Evolutionary conservation across 106 monocot species (phyloP), one percentile per base, ranked within the genome.

Genomic region (Acanthochlamys bracteata): DNA sequence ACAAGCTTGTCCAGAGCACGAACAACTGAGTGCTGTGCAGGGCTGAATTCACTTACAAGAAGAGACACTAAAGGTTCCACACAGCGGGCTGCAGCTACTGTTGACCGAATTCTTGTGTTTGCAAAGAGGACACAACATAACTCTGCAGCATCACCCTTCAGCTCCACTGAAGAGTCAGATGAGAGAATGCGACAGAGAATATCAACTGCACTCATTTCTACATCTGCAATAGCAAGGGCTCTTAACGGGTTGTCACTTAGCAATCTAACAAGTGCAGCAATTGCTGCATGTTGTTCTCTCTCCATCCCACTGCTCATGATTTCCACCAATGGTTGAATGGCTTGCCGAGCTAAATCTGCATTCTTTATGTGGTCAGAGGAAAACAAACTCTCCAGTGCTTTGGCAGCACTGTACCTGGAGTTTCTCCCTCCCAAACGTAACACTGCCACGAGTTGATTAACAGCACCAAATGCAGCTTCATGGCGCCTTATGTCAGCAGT

Each of bases 101-200:
- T 83, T 39, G 96, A 91, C 9, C 92, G 75, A 60, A 92, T 83
- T 69, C 89, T 82, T 25, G 83, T 80, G 75, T 92, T 92, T 69
- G 78, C 81, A 72, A 99, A 99, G 41, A 99, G 85, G 17, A 92
- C 92, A 74, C 69, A 79, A 25, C 98, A 92, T 77, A 99, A 67
- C 69, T 99, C 98, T 60, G 92, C 92, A 51, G 98, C 92, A 84
- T 83, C 83, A 41, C 83, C 98, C 72, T 99, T 99, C 63, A 99
- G 79, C 46, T 99, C 98, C 47, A 80, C 59, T 25, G 98, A 83
- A 78, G 79, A 86, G 41, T 77, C 75, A 11, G 91, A 88, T 24
- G 88, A 88, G 66, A 99, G 83, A 63, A 99, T 99, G 25, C 89
- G 82, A 60, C 85, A 92, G 56, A 99, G 88, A 56, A 99, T 85